Evolutionary conservation across 2,329 filamentous ascomycete genomes (phyloP).

Genomic region (Fusarium anthophilum): DNA sequence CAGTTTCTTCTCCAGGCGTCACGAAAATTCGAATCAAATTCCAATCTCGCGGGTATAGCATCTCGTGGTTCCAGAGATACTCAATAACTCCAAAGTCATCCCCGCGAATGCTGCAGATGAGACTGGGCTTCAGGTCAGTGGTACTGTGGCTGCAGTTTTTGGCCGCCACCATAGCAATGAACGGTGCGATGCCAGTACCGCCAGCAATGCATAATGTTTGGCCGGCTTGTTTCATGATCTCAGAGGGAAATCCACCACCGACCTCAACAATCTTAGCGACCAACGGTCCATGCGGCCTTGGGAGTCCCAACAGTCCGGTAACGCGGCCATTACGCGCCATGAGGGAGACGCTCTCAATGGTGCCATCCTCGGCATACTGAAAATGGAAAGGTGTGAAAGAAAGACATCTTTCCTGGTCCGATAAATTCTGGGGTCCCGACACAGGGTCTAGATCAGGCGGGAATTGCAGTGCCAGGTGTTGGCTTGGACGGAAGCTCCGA

Average conservation of each 20-base stretch:
- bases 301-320: conserved; percentile 8
- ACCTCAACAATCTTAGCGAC: background rate
- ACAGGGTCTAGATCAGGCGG: conserved; percentile 12
- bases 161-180: background rate
- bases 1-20: background rate
- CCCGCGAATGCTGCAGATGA: conserved; percentile 2
- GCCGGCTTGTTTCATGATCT: rapidly evolving
- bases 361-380: background rate
- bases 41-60: background rate
- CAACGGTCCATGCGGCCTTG: background rate
- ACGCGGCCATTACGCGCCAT: conserved; percentile 12
- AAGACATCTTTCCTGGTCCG: background rate
- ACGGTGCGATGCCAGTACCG: background rate
- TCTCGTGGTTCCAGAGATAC: background rate
- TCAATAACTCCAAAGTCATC: background rate
- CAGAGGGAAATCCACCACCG: background rate
- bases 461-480: conserved; percentile 10
- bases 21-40: background rate
- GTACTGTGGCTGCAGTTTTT: background rate
- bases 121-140: background rate
- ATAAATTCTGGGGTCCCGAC: conserved; percentile 7
- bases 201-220: background rate
- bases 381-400: conserved; percentile 11
- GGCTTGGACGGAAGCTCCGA: background rate
- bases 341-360: background rate